These are phyloP conservation scores for Microcyclospora tardicrescens DNA, from an alignment of 2,329 filamentous ascomycete genomes.

Conservation along the genomic window DNA sequence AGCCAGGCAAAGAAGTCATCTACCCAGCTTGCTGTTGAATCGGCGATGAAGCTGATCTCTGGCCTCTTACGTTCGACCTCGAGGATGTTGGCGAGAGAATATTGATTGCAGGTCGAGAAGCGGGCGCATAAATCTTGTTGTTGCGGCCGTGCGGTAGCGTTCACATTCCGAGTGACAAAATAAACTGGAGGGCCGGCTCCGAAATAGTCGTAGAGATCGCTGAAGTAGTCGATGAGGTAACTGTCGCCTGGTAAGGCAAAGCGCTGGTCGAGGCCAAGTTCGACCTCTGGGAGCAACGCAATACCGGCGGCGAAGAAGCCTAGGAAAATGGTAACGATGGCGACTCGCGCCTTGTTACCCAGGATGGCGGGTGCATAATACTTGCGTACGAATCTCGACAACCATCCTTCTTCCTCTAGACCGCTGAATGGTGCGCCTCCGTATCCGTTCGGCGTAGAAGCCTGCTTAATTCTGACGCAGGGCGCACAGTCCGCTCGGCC, in stretches of 20 bases:
- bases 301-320: slow-evolving; percentile 76
- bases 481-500: slow-evolving; percentile 85
- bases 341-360: slow-evolving; percentile 64
- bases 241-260: slow-evolving; percentile 89
- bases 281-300: slow-evolving; percentile 68
- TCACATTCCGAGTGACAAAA: slow-evolving; percentile 75
- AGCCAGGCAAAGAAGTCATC: slow-evolving; percentile 96
- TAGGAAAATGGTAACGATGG: slow-evolving; percentile 67
- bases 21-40: slow-evolving; percentile 86
- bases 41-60: slow-evolving; percentile 74
- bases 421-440: slow-evolving; percentile 50
- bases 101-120: slow-evolving; percentile 74
- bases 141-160: slow-evolving; percentile 59
- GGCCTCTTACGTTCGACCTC: slow-evolving; percentile 89
- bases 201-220: slow-evolving; percentile 88
- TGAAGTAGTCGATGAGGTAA: slow-evolving; percentile 91
- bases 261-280: slow-evolving; percentile 84
- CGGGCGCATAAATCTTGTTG: slow-evolving; percentile 84
- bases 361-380: slow-evolving; percentile 74
- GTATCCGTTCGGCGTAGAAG: slow-evolving; percentile 49
- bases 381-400: slow-evolving; percentile 84
- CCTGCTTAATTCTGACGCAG: slow-evolving; percentile 68
- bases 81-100: slow-evolving; percentile 76
- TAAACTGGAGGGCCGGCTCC: slow-evolving; percentile 88
- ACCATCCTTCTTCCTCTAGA: slow-evolving; percentile 64